phyloP scores from a whole-genome alignment of 176 grass and related monocot genomes.

The Oropetium thomaeum region DNA sequence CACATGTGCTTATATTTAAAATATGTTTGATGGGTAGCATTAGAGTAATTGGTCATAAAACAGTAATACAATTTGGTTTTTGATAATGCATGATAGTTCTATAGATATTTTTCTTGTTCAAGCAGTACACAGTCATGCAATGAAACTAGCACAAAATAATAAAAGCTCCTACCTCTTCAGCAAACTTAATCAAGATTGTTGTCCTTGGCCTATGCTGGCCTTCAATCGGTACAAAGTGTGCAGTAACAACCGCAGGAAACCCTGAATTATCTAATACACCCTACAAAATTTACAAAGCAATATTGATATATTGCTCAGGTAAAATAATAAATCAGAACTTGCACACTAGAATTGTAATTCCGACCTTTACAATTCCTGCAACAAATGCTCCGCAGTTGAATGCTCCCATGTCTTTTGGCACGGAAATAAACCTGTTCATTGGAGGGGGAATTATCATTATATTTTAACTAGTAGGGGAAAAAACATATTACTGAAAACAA shows the following conservation, averaged over 20 bases:
- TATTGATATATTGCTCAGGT: background rate
- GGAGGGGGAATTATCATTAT: too few species aligned
- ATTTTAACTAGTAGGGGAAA: background rate
- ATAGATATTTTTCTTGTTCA: background rate
- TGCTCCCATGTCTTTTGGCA: conserved; percentile 98
- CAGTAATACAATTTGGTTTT: background rate
- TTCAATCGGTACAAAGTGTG: conserved; percentile 89
- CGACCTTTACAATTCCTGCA: conserved; percentile 88
- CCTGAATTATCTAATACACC: conserved; percentile 87
- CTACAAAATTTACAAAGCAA: conserved; percentile 30
- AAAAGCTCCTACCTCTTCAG: conserved; percentile 69
- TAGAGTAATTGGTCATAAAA: background rate
- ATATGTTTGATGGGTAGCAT: background rate
- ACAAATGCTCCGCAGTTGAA: conserved; percentile 98
- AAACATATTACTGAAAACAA: conserved; percentile 1
- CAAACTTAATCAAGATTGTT: conserved; percentile 96
- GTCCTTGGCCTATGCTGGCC: conserved; percentile 90
- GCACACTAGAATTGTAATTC: conserved; percentile 19
- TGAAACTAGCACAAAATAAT: conserved; percentile 13
- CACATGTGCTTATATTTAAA: background rate
- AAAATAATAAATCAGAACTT: conserved; percentile 9
- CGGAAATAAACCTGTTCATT: conserved; percentile 86
- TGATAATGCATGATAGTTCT: background rate
- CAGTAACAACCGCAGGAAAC: conserved; percentile 83
- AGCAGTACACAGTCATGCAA: background rate